Evolutionary conservation across 345 rosid species (phyloP).

Genomic region (Dovyalis caffra): DNA sequence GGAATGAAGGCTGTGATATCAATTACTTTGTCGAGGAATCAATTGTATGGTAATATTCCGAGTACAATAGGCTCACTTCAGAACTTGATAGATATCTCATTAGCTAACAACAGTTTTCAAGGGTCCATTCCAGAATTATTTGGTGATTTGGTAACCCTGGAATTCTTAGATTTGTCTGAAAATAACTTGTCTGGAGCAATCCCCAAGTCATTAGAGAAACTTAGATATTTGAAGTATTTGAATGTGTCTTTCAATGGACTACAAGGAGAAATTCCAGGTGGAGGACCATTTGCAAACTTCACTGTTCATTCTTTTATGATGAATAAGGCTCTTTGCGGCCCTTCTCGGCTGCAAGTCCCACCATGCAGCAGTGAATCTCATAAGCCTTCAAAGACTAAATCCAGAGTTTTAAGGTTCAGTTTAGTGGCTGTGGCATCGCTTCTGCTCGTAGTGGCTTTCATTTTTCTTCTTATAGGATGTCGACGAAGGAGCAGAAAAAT

Average conservation of each 20-base stretch:
- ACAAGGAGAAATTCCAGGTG: constrained; percentile 21
- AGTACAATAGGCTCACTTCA: constrained; percentile 2
- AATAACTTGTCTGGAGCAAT: constrained; percentile 24
- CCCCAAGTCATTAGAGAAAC: constrained; percentile 26
- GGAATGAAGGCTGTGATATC: neutral
- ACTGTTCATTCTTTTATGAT: constrained; percentile 16
- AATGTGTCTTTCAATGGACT: constrained; percentile 28
- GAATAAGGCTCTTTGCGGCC: constrained; percentile 19
- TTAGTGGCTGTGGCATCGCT: neutral
- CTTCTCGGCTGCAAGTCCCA: neutral
- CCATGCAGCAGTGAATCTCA: constrained; percentile 1
- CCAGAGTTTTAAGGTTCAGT: neutral
- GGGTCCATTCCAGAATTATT: constrained; percentile 27
- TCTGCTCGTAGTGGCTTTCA: neutral
- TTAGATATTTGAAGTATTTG: neutral
- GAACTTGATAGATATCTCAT: constrained; percentile 1
- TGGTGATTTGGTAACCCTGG: constrained; percentile 15
- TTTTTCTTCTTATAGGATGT: neutral
- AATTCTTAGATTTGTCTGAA: constrained; percentile 20
- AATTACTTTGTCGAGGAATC: constrained; percentile 12
- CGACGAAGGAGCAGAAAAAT: neutral
- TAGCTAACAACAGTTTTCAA: constrained; percentile 2
- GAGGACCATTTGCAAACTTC: constrained; percentile 26
- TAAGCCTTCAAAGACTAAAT: neutral
- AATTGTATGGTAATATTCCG: constrained; percentile 14